phyloP scores from a whole-genome alignment of 1,284 basidiomycete genomes.

The Anthracocystis setariae region DNA sequence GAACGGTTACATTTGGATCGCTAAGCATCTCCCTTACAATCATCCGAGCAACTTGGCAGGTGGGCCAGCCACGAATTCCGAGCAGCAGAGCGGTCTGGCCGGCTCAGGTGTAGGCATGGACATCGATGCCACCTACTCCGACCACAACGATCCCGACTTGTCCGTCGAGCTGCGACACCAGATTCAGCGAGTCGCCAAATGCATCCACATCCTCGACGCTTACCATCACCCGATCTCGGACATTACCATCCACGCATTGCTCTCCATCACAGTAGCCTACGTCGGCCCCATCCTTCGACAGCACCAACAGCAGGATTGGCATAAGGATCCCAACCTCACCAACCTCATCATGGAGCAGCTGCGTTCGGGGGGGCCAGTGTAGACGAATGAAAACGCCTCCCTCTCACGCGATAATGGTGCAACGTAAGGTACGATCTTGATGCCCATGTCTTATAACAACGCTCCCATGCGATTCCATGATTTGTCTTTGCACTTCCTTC shows the following conservation, averaged over 20 bases:
- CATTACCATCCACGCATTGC: slow-evolving; percentile 31
- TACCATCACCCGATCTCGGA: slow-evolving; percentile 62
- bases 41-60: slow-evolving; percentile 68
- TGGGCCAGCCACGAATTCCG: slow-evolving; percentile 73
- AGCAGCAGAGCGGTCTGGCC: slow-evolving; percentile 65
- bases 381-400: slow-evolving; percentile 5
- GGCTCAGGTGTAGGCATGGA: slow-evolving; percentile 59
- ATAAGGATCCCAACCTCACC: slow-evolving; percentile 22
- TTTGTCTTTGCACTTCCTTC: not conserved
- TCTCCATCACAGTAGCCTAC: slow-evolving; percentile 26
- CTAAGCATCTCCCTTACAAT: slow-evolving; percentile 69
- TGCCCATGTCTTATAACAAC: not conserved
- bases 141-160: slow-evolving; percentile 73
- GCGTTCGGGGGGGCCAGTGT: slow-evolving; percentile 17
- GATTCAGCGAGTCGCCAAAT: slow-evolving; percentile 50
- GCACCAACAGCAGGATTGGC: slow-evolving; percentile 37
- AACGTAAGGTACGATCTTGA: no score
- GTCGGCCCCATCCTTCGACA: slow-evolving; percentile 25
- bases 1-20: slow-evolving; percentile 96
- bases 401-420: not conserved
- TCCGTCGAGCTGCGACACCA: slow-evolving; percentile 30
- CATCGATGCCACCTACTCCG: slow-evolving; percentile 91
- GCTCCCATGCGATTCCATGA: not conserved
- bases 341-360: slow-evolving; percentile 42
- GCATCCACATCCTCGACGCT: slow-evolving; percentile 53